Base-by-base conservation (phyloP, 495 filamentous ascomycete genomes). In the Podospora tetraspora region DNA sequence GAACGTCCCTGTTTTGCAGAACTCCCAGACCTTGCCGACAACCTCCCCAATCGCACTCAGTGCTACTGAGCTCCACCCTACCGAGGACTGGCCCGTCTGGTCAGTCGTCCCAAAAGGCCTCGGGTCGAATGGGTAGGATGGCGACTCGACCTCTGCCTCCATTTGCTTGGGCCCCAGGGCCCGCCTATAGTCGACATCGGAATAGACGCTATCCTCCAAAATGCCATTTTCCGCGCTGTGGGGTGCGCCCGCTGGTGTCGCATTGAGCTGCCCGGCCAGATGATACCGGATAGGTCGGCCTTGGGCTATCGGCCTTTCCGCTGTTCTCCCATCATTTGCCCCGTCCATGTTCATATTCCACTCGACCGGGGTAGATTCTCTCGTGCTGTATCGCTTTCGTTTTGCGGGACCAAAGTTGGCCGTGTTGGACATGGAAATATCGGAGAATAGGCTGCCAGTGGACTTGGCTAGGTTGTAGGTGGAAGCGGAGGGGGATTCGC, bases 21-120 rank as follows among this genome's bases (percentile, higher is more conserved):
- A 92, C 73, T 93, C 85, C 82, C 91, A 91, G 10, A 95, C 87
- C 75, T 89, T 94, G 8, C 91, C 91, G 9, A 92, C 88, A 27
- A 91, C 85, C 34, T 82, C 79, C 12, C 84, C 83, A 62, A 84
- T 76, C 9, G 82, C 80, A 29, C 75, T 72, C 19, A 83, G 67
- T 43, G 80, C 80, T 32, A 81, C 72, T 29, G 77, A 78, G 19
- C 78, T 82, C 85, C 85, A 87, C 62, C 79, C 79, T 43, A 67
- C 29, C 59, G 13, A 67, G 12, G 12, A 59, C 16, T 37, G 61
- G 61, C 2, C 23, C 8, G 62, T 10, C 30, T 57, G 58, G 0
- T 30, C 30, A 57, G 43, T 25, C 43, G 32, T 13, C 29, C 57
- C 43, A 23, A 37, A 13, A 13, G 29, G 24, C 19, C 37, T 30